Base-by-base conservation (phyloP, 495 filamentous ascomycete genomes). In the Trichocladium antarcticum region DNA sequence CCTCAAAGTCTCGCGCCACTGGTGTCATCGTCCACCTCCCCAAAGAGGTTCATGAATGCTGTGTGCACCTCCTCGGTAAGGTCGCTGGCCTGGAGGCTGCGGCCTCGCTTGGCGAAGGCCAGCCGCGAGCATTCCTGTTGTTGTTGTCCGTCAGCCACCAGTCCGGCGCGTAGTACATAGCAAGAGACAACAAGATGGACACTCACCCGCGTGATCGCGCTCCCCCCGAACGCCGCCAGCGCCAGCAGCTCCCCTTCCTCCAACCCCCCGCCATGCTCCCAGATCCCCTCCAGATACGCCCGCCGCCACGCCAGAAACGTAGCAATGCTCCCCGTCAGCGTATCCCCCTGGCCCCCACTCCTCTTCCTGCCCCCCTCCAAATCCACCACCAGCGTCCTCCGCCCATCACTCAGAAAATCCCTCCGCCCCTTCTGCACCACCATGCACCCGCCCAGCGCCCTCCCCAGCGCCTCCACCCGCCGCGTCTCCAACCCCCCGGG, bases 301-400 rank as follows among this genome's bases (percentile, higher is more conserved):
- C 80, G 81, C 49, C 89, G 68, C 80, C 88, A 98, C 16, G 79
- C 89, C 51, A 98, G 64, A 53, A 98, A 73, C 12, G 92, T 97
- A 2, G 81, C 92, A 54, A 98, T 71, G 41, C 80, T 80, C 7
- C 92, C 92, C 3, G 92, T 98, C 55, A 98, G 69, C 9, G 92
- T 98, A 69, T 98, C 92, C 9, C 92, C 92, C 64, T 98, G 92
- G 3, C 92, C 92, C 35, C 92, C 93, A 45, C 83, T 89, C 47
- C 92, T 73, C 77, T 98, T 98, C 58, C 80, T 60, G 3, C 92
- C 90, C 6, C 92, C 92, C 55, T 76, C 64, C 19, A 84, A 60
- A 57, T 94, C 87, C 36, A 81, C 82, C 19, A 84, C 72, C 28
- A 86, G 62, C 39, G 85, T 92, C 12, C 71, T 73, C 40, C 76